Conservation (phyloP, 73 alveolate genomes). For the Paraurostyla sp. region DNA sequence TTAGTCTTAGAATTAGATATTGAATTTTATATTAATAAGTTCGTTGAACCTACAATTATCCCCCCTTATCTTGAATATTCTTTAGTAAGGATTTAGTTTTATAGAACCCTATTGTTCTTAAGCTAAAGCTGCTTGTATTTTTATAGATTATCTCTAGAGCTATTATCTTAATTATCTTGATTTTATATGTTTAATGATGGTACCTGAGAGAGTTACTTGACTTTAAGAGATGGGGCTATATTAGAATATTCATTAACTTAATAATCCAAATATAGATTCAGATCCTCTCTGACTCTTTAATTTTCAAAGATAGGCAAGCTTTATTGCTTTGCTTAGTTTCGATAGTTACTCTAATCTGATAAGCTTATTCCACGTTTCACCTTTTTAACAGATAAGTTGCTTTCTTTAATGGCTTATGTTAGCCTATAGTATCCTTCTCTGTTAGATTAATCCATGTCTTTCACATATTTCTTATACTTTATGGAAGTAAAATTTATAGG, state of each 20-base stretch:
- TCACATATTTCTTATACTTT: slow-evolving; percentile 23
- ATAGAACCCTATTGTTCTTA: too few relatives aligned
- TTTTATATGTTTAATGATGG: too few relatives aligned
- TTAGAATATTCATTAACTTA: not conserved
- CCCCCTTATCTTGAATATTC: too few relatives aligned
- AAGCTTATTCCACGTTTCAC: slow-evolving; percentile 24
- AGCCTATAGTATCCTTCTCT: slow-evolving; percentile 11
- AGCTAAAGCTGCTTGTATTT: too few relatives aligned
- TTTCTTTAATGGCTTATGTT: not conserved
- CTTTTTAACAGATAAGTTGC: not conserved
- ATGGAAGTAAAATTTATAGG: slow-evolving; percentile 27
- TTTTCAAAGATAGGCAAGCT: slow-evolving; percentile 34
- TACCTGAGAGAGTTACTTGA: too few relatives aligned
- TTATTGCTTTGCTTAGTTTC: not conserved
- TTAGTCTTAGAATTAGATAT: too few relatives aligned
- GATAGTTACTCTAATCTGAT: not conserved
- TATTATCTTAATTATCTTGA: too few relatives aligned
- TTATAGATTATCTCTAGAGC: too few relatives aligned
- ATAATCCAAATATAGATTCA: not conserved
- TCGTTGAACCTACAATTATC: too few relatives aligned
- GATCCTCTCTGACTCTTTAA: not conserved
- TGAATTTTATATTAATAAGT: too few relatives aligned
- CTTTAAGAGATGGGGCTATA: not conserved
- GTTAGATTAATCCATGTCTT: not conserved
- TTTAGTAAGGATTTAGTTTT: too few relatives aligned